Evolutionary conservation across 2,329 filamentous ascomycete species (phyloP), one percentile per base, ranked within the genome.

Genomic region (Ceratocystis colombiana): DNA sequence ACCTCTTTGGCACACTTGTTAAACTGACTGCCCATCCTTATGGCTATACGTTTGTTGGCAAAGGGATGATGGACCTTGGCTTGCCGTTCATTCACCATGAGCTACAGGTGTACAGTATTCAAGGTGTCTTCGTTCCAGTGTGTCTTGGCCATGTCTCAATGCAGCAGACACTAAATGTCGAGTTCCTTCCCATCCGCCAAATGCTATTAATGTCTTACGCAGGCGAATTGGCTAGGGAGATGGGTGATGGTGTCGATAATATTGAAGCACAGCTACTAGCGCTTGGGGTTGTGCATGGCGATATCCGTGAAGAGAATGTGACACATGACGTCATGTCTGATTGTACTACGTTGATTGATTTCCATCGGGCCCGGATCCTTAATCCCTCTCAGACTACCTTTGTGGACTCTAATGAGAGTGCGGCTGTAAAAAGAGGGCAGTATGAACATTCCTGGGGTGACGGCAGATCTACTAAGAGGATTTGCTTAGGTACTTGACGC

Each of bases 11-110:
- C 41, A 22, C 33, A 2, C 37, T 62, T 8, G 25, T 62, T n/a
- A 62, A 62, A 20, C n/a, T 62, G 5, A 62, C 61, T 10, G 61
- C n/a, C 22, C 41, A 46, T 12, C 61, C 61, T 45, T 25, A 62
- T 28, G 33, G 41, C 28, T 62, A 62, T 28, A 62, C 61, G 30
- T 20, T 62, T 48, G 61, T 62, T 30, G 61, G 28, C 17, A 62
- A 62, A 33, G 61, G 28, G 33, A 20, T 15, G 61, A 41, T 45
- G 5, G 33, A 48, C 6, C 15, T 25, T 20, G 8, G 20, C 61
- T 12, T 44, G n/a, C 5, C 4, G 8, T 17, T 28, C 41, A 25
- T 62, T 10, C 12, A 22, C 22, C 22, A 22, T 22, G 22, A 62
- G n/a, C 20, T 37, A 12, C 6, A 10, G 22, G 41, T 63, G 15